A percentile compares a stretch with the other conserved stretches of the same genome.
These are phyloP conservation scores for Emericellopsis terricola DNA, from an alignment of 495 filamentous ascomycete genomes.

Conservation along the genomic window DNA sequence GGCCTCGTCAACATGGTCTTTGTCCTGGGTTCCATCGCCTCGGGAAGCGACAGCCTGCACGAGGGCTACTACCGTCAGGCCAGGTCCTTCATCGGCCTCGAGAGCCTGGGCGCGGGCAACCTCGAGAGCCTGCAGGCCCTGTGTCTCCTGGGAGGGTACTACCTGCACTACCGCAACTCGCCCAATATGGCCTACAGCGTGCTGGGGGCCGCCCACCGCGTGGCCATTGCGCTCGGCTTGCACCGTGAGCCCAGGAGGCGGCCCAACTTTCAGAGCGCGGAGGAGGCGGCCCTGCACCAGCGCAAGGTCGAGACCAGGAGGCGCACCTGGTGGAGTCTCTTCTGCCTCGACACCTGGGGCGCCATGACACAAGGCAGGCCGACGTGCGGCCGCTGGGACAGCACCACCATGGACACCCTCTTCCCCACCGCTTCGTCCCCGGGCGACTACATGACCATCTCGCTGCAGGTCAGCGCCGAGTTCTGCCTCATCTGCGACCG, in stretches of 20 bases:
- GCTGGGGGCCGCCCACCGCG: constrained; percentile 9
- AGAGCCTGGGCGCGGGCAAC: constrained; percentile 10
- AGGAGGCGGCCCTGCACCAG: not conserved
- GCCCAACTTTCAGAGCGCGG: constrained; percentile 1
- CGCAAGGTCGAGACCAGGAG: constrained; percentile 7
- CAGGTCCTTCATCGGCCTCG: constrained; percentile 8
- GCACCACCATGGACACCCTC: constrained; percentile 7
- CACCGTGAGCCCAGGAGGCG: constrained; percentile 9
- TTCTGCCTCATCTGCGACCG: constrained; percentile 10
- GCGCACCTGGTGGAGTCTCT: constrained; percentile 12
- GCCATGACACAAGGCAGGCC: constrained; percentile 10
- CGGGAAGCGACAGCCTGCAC: constrained; percentile 8
- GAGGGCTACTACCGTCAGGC: constrained; percentile 11
- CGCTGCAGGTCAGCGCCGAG: constrained; percentile 6
- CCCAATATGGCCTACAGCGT: constrained; percentile 13
- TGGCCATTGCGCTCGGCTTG: constrained; percentile 10
- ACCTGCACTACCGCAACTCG: constrained; percentile 11
- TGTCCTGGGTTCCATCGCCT: constrained; percentile 11
- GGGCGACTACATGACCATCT: constrained; percentile 8
- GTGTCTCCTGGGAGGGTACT: constrained; percentile 9
- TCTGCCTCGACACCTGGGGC: constrained; percentile 12
- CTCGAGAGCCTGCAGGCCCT: constrained; percentile 10
- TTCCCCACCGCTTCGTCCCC: constrained; percentile 8
- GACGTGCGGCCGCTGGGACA: constrained; percentile 8
- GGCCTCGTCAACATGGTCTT: constrained; percentile 12